Percentiles rank a stretch among this genome's conserved stretches.
Evolutionary conservation across 139 green algal genomes (phyloP).

Genomic region (Chlamydomonas sp.): DNA sequence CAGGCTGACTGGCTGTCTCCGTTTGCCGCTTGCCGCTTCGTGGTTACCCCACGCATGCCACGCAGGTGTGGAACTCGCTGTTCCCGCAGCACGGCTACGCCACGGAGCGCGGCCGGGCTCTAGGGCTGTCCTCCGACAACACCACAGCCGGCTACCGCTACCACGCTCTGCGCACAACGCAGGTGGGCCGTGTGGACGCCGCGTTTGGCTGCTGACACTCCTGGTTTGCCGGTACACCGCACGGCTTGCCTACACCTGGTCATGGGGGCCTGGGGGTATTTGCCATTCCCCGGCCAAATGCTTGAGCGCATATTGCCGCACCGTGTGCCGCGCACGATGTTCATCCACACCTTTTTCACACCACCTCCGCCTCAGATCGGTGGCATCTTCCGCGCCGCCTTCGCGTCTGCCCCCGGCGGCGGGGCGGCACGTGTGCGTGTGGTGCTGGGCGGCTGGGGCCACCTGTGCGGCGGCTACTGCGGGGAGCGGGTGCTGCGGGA

Average conservation of each 20-base stretch:
- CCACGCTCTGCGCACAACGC: conserved; percentile 38
- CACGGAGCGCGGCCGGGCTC: conserved; percentile 1
- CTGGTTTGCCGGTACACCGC: neutral
- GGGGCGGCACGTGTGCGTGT: conserved; percentile 11
- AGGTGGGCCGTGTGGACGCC: neutral
- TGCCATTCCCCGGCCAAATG: no score
- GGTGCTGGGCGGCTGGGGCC: conserved; percentile 44
- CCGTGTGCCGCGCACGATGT: neutral
- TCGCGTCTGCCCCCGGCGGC: conserved; percentile 15
- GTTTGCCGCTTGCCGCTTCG: no score
- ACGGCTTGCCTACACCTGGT: no score
- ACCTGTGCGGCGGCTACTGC: conserved; percentile 46
- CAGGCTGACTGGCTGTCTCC: neutral
- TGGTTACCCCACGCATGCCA: neutral
- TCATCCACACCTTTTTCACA: neutral
- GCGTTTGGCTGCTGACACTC: neutral
- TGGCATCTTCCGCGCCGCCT: conserved; percentile 34
- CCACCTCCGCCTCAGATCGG: conserved; percentile 4
- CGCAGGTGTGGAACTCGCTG: conserved; percentile 42
- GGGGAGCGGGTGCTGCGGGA: conserved; percentile 13
- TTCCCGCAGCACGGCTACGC: conserved; percentile 32
- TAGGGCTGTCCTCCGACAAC: conserved; percentile 32
- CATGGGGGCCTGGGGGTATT: no score
- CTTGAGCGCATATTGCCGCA: no score
- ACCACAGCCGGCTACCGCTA: conserved; percentile 38